Conservation (phyloP, 305 asterid species). For the Fraxinus nigra region DNA sequence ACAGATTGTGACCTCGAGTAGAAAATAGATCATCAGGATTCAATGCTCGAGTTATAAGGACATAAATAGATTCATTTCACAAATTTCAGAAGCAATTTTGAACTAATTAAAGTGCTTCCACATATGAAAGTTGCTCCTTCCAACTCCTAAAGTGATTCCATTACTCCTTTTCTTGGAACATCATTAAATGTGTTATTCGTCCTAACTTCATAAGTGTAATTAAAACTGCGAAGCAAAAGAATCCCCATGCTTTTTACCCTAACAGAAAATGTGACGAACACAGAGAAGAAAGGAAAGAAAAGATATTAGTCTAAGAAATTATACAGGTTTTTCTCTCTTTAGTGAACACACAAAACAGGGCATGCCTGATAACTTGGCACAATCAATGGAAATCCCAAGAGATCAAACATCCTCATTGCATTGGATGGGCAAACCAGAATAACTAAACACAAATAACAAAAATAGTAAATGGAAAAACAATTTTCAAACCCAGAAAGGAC, state of each 20-base stretch:
- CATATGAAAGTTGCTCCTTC: not conserved
- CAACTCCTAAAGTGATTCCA: not conserved
- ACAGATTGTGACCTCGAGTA: slow-evolving; percentile 13
- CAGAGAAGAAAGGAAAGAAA: not conserved
- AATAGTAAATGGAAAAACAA: not conserved
- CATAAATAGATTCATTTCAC: slow-evolving; percentile 11
- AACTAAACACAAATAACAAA: not conserved
- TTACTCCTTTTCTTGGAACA: not conserved
- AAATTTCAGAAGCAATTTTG: slow-evolving; percentile 8
- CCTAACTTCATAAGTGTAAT: not conserved
- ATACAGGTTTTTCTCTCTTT: not conserved
- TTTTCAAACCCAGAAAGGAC: not conserved
- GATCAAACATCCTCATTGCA: not conserved
- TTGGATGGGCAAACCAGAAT: not conserved
- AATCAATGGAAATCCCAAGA: not conserved
- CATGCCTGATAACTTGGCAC: not conserved
- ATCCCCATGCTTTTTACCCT: not conserved
- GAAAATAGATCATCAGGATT: not conserved
- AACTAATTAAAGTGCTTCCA: not conserved
- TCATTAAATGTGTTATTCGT: not conserved
- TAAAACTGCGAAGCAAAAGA: not conserved
- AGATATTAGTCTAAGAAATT: not conserved
- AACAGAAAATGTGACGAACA: not conserved
- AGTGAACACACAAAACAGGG: not conserved
- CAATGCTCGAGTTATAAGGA: slow-evolving; percentile 5